A percentile compares a stretch with the other conserved stretches of the same genome.
These are phyloP conservation scores for Aspergillus udagawae DNA, from an alignment of 2,329 filamentous ascomycete genomes.

Conservation along the genomic window DNA sequence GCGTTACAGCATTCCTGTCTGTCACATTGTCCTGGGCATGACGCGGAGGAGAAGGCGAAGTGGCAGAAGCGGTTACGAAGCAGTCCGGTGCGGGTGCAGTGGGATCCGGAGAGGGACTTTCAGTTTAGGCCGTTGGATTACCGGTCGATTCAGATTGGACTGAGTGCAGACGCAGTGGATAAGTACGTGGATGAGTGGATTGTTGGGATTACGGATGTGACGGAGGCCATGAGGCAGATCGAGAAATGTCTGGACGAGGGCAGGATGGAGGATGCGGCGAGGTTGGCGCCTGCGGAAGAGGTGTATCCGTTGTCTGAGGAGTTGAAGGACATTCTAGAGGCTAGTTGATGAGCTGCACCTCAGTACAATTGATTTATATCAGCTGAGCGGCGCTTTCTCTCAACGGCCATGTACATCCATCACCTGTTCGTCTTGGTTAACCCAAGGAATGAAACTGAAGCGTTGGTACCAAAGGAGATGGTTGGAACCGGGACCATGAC, in stretches of 20 bases:
- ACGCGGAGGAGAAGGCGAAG: conserved; percentile 12
- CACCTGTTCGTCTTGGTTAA: no score
- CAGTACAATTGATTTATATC: no score
- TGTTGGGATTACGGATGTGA: conserved; percentile 56
- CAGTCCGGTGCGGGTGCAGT: conserved; percentile 53
- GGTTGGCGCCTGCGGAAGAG: no score
- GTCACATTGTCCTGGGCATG: conserved; percentile 17
- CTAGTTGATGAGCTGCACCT: no score
- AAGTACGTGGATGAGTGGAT: conserved; percentile 52
- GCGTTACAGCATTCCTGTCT: conserved; percentile 41
- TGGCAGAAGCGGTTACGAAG: conserved; percentile 16
- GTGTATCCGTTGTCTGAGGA: no score
- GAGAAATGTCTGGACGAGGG: conserved; percentile 42
- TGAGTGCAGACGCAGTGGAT: conserved; percentile 45
- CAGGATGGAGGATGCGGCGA: no score
- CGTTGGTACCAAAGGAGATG: no score
- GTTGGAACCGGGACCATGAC: no score
- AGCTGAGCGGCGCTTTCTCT: no score
- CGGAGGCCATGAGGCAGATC: conserved; percentile 47
- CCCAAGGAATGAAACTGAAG: no score
- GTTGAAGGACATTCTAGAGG: no score
- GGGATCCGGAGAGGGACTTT: conserved; percentile 58
- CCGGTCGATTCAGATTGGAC: conserved; percentile 60
- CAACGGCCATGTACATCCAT: no score
- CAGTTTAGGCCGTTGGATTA: conserved; percentile 45